Conservation (phyloP, 352 stramenopile species). For the Globisporangium carolinianum region DNA sequence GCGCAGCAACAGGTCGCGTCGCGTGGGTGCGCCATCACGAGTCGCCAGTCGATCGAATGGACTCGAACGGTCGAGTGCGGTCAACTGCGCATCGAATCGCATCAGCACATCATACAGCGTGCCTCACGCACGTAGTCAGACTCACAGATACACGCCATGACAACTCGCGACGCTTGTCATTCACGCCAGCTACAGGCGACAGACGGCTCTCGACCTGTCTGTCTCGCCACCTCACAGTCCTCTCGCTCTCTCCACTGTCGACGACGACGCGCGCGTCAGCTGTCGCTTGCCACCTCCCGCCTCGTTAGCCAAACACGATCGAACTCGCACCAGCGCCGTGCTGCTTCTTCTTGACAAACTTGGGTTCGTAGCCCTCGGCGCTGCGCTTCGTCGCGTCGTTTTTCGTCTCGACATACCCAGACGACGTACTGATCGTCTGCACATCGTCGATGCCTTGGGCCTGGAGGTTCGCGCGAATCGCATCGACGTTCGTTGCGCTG, state of each 20-base stretch:
- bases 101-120: too few relatives aligned
- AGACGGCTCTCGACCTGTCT: background rate
- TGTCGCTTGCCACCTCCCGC: background rate
- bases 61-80: too few relatives aligned
- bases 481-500: constrained; percentile 18
- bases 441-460: constrained; percentile 24
- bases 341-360: constrained; percentile 71
- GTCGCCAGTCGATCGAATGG: too few relatives aligned
- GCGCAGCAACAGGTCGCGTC: too few relatives aligned
- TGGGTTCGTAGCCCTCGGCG: constrained; percentile 38
- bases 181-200: too few relatives aligned
- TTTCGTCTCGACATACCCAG: constrained; percentile 17
- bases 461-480: constrained; percentile 35
- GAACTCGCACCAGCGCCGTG: constrained; percentile 67
- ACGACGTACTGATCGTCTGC: constrained; percentile 10
- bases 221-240: background rate
- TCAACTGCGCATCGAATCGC: too few relatives aligned
- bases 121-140: too few relatives aligned
- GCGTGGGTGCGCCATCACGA: too few relatives aligned
- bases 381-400: constrained; percentile 11
- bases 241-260: constrained; percentile 4
- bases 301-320: constrained; percentile 72
- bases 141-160: too few relatives aligned
- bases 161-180: too few relatives aligned
- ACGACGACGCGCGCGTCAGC: background rate